Percentiles rank a stretch among this genome's conserved stretches.
phyloP scores from a whole-genome alignment of 257 asterid genomes.

The Hygrophila difformis region DNA sequence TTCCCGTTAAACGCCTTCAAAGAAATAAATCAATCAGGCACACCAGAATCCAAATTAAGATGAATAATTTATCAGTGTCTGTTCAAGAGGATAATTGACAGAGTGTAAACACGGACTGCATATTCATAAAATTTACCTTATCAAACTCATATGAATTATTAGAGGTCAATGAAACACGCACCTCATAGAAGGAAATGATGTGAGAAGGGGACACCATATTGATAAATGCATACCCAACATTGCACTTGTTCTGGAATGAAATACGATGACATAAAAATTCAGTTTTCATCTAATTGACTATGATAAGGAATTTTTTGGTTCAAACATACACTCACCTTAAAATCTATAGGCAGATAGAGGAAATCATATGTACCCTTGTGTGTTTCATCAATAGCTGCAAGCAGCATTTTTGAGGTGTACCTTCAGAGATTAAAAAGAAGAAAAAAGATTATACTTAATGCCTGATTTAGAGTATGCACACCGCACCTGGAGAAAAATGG shows the following conservation, averaged over 20 bases:
- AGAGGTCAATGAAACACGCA: neutral
- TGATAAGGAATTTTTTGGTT: no score
- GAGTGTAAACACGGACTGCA: no score
- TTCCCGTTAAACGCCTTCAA: constrained; percentile 60
- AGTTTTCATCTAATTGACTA: neutral
- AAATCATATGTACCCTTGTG: constrained; percentile 71
- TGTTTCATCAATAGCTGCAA: constrained; percentile 56
- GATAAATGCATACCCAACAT: constrained; percentile 86
- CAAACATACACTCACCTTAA: constrained; percentile 35
- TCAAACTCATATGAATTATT: neutral
- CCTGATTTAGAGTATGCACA: neutral
- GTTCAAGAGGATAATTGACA: no score
- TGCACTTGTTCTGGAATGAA: constrained; percentile 70
- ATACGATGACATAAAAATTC: neutral
- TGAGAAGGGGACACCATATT: constrained; percentile 61
- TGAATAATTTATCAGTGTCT: no score
- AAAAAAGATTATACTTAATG: neutral
- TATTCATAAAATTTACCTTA: no score
- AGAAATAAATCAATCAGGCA: neutral
- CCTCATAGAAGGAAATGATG: constrained; percentile 71
- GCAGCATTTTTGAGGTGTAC: constrained; percentile 78
- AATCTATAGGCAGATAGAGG: constrained; percentile 78
- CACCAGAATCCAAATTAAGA: neutral
- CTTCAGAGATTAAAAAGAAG: constrained; percentile 20
- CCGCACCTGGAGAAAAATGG: neutral